phyloP scores from a whole-genome alignment of 148 eudicot species.

The Euryodendron excelsum region DNA sequence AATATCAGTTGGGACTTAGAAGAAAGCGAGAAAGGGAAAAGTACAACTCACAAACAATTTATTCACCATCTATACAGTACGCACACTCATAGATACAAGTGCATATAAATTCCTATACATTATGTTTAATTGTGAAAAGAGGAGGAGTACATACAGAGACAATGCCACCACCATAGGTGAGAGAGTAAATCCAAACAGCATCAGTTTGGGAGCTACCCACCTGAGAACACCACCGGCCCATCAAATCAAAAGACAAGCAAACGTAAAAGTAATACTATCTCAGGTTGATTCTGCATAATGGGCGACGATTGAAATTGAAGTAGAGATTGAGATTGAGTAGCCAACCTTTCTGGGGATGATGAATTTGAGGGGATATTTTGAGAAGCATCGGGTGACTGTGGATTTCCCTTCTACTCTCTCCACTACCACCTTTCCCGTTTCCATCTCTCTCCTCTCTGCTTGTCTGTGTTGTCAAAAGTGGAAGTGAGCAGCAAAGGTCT shows the following conservation, averaged over 20 bases:
- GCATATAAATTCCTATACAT: neutral
- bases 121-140: neutral
- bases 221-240: slow-evolving; percentile 32
- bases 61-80: neutral
- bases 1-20: neutral
- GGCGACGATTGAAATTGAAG: neutral
- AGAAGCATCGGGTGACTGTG: slow-evolving; percentile 68
- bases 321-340: neutral
- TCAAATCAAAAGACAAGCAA: neutral
- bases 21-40: neutral
- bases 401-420: slow-evolving; percentile 68
- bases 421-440: slow-evolving; percentile 63
- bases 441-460: slow-evolving; percentile 27
- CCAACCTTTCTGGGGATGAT: slow-evolving; percentile 78
- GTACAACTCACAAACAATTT: slow-evolving; percentile 1
- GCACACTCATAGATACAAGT: neutral
- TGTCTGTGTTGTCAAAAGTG: neutral
- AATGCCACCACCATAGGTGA: slow-evolving; percentile 94
- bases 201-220: slow-evolving; percentile 68
- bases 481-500: no score
- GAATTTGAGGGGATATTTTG: slow-evolving; percentile 89
- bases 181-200: slow-evolving; percentile 89
- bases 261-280: neutral
- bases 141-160: slow-evolving; percentile 58
- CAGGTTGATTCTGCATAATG: neutral